Base-by-base conservation (phyloP, 2,329 filamentous ascomycete genomes). In the Keithomyces neogunnii region DNA sequence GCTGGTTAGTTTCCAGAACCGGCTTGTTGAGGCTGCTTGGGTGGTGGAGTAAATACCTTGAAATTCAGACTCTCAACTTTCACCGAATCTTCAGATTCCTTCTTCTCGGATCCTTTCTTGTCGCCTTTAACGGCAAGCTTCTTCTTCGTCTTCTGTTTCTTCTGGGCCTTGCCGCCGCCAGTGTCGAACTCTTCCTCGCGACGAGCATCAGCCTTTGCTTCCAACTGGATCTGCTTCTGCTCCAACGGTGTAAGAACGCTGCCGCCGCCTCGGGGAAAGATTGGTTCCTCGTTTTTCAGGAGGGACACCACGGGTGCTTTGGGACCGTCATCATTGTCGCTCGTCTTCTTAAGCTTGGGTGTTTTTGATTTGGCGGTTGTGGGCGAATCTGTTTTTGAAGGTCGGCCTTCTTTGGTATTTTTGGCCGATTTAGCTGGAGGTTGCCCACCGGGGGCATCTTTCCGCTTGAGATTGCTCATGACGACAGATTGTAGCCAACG, bases 171-270 rank as follows among this genome's bases (percentile, higher is more conserved):
- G 29, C 46, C n/a, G 31, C 69, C 64, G 43, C 71, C 69, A 51
- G 77, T 75, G 48, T 73, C 71, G 46, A 80, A 81, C 59, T 85
- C 79, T 60, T 95, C 85, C 69, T 97, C 93, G 65, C 92, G 93
- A 39, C 95, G 74, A 40, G 91, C 93, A 74, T 99, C 93, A 60
- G 86, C 85, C 64, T 88, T 93, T 45, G 93, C 93, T 69, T 97
- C 87, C 53, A 95, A 85, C 62, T 93, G 86, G 56, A 99, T 97
- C 69, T 97, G 89, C 72, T 96, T 96, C 66, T 95, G 88, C 68
- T 99, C 93, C 48, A 99, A 75, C 26, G 93, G 91, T 2, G 93
- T 96, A 65, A 99, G 73, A 49, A 96, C 78, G 64, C 89, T 95
- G 49, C 84, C 92, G 43, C 93, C 95, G 51, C 93, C 93, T 76